Evolutionary conservation across 1,284 basidiomycete species (phyloP).

Genomic region (Leccinum subrobustum): DNA sequence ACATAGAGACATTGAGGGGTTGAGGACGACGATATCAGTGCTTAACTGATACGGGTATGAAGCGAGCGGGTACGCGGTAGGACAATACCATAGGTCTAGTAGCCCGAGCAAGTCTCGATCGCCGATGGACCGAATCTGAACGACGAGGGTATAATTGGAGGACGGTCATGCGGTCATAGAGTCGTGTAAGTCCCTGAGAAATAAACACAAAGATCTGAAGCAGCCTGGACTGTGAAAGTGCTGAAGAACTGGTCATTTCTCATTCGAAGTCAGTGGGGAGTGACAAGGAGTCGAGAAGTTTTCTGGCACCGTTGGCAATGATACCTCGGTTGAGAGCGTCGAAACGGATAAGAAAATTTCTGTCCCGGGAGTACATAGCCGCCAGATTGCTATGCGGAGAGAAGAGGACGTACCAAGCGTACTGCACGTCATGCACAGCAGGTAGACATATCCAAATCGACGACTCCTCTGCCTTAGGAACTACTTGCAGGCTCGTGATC

Average conservation of each 20-base stretch:
- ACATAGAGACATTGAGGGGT: background rate
- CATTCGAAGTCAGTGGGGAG: background rate
- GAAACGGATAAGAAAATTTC: background rate
- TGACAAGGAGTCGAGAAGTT: background rate
- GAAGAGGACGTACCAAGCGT: background rate
- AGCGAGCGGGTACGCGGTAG: background rate
- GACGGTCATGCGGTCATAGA: background rate
- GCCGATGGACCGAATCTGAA: background rate
- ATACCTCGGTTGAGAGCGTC: background rate
- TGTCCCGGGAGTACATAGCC: background rate
- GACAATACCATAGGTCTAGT: background rate
- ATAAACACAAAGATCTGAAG: background rate
- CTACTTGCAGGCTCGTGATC: background rate
- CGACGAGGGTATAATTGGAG: background rate
- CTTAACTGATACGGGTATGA: background rate
- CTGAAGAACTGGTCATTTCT: background rate
- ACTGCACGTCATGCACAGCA: background rate
- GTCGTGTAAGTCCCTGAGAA: background rate
- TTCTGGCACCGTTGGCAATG: background rate
- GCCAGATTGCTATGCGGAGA: background rate
- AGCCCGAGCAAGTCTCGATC: background rate
- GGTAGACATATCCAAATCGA: background rate
- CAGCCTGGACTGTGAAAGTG: background rate
- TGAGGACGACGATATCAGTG: background rate
- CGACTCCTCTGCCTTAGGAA: background rate